Evolutionary conservation across 2,329 filamentous ascomycete genomes (phyloP), one percentile per base, ranked within the genome.

Genomic region (Trichoderma sp.): DNA sequence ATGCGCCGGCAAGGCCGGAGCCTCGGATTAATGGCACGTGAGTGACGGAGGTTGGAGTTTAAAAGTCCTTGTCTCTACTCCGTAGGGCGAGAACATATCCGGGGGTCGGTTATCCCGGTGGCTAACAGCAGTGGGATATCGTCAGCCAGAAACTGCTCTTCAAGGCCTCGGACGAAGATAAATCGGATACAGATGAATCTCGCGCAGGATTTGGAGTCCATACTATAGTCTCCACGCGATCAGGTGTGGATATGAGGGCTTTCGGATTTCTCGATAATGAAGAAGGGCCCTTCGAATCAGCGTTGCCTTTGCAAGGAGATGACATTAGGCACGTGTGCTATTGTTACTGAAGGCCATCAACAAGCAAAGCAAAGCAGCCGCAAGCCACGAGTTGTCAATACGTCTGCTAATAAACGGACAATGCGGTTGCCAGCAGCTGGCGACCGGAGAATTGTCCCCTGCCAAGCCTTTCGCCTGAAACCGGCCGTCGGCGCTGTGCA

Each of bases 1-100:
- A 48, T 22, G 6, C 15, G 19, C 27, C 63, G 63, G 63, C 63
- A 57, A 48, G 50, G 2, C 63, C 63, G 63, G 63, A 64, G 52
- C 52, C 52, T 45, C 35, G 63, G 63, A 15, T 48, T 19, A 19
- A 25, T 52, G 12, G 10, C 63, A 57, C 52, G 52, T 65, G 52
- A 57, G 52, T 32, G 50, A 57, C 19, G 19, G 22, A 42, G 27
- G 59, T 15, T 17, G 15, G 37, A 53, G 22, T 54, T n/a, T 34
- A 6, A 37, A 53, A 52, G 32, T 37, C 7, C 25, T 63, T 45
- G 9, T 52, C 6, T 50, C n/a, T n/a, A n/a, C n/a, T n/a, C n/a
- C n/a, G 17, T 50, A 19, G 17, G 25, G 15, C 10, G 17, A 32
- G 42, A 9, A n/a, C 17, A 6, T 27, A 7, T 37, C 15, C 50